These are phyloP conservation scores for Fraxinus albicans DNA, from an alignment of 305 asterid genomes.

Conservation along the genomic window DNA sequence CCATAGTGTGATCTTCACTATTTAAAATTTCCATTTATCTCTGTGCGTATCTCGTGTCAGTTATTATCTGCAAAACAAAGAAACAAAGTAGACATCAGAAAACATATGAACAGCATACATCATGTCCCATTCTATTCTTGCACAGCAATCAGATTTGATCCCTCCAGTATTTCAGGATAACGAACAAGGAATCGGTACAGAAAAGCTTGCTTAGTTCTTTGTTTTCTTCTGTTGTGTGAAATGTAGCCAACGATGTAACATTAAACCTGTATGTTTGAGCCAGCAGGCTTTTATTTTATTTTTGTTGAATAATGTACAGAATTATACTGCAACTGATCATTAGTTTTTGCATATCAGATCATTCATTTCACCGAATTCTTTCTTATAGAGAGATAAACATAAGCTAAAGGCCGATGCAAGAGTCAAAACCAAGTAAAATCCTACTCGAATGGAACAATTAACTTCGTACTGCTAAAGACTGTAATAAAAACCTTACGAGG, in stretches of 20 bases:
- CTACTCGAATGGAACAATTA: too few species aligned
- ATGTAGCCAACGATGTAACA: neutral
- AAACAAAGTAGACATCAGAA: neutral
- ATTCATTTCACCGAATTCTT: too few species aligned
- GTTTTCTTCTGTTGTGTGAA: neutral
- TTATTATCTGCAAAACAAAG: neutral
- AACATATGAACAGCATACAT: neutral
- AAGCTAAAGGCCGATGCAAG: too few species aligned
- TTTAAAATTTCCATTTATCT: neutral
- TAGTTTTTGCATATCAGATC: neutral
- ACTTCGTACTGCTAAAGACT: too few species aligned
- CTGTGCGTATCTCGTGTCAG: neutral
- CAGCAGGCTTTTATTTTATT: neutral
- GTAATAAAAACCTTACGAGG: neutral
- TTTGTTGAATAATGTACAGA: neutral
- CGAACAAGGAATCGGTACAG: neutral
- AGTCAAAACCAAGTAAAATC: neutral
- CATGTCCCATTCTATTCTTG: neutral
- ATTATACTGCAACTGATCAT: neutral
- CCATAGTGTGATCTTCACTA: conserved; percentile 23
- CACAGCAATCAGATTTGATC: neutral
- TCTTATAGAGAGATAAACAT: too few species aligned
- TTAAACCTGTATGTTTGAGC: neutral
- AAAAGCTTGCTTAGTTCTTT: neutral
- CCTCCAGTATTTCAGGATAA: neutral